Evolutionary conservation across 257 asterid species (phyloP), one percentile per base, ranked within the genome.

Genomic region (Verbascum thapsus): DNA sequence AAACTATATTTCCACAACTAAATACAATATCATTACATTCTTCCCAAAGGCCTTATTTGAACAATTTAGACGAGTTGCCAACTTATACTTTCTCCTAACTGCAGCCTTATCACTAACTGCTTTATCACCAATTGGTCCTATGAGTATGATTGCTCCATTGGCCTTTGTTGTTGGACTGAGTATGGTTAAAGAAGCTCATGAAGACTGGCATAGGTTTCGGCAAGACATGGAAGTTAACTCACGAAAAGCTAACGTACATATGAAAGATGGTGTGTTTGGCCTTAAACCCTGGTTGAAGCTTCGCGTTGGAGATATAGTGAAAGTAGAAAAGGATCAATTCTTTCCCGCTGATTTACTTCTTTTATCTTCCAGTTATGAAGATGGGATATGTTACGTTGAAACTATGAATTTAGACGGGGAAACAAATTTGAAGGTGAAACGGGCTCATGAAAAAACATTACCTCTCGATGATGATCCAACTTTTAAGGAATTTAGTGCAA

Each of bases 331-430:
- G 76, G 96, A 88, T 80, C 80, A 76, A 26, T 88, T 91, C 72
- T 91, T 91, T 66, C 98, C 98, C 32, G 89, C 98, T 37, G 98
- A 91, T 81, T 79, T 91, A 42, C 96, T 91, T 59, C 88, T 88
- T 53, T 63, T 91, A 34, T 86, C 98, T 40, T 86, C 98, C 3
- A 85, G 91, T 80, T 88, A 85, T 51, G 96, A 86, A 50, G 98
- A 91, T 67, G 98, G 98, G 19, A 91, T 91, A 54, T 91, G 98
- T 71, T 91, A 91, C 47, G 98, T 91, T 26, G 98, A 91, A 71
- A 91, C 98, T 44, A 88, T 91, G 98, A 91, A 91, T 77, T 80
- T 91, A 66, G 98, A 91, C 19, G 98, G 98, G 62, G 98, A 91
- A 80, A 91, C 98, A 53, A 91, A 91, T 80, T 81, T 91, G 78